phyloP scores from a whole-genome alignment of 2,329 filamentous ascomycete genomes.

The Fusarium newnesense region DNA sequence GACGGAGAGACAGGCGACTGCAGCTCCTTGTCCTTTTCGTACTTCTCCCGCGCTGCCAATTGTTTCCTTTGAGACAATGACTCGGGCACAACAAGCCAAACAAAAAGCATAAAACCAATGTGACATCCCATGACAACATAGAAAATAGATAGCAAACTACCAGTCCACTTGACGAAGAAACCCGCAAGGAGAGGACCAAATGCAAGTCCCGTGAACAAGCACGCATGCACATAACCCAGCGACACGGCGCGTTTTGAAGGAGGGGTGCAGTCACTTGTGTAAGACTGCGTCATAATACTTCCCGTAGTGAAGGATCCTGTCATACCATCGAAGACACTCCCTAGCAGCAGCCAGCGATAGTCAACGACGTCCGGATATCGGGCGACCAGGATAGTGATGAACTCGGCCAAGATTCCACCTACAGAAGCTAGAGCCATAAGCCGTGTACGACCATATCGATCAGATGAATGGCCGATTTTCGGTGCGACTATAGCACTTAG shows the following conservation, averaged over 20 bases:
- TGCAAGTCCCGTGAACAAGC: constrained; percentile 88
- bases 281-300: constrained; percentile 81
- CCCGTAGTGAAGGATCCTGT: constrained; percentile 89
- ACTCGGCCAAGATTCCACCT: constrained; percentile 79
- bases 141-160: constrained; percentile 82
- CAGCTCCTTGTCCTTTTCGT: constrained; percentile 59
- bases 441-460: constrained; percentile 82
- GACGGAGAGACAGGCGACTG: constrained; percentile 37
- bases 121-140: constrained; percentile 82
- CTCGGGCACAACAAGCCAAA: constrained; percentile 81
- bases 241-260: constrained; percentile 82
- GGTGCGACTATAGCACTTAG: constrained; percentile 85
- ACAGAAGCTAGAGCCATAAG: constrained; percentile 78
- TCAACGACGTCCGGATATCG: constrained; percentile 77
- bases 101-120: constrained; percentile 75
- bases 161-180: constrained; percentile 80
- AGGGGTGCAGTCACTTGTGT: constrained; percentile 87
- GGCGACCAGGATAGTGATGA: constrained; percentile 81
- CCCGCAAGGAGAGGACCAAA: constrained; percentile 85
- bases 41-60: constrained; percentile 74
- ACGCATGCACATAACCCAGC: constrained; percentile 91
- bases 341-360: constrained; percentile 82
- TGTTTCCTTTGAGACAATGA: constrained; percentile 82
- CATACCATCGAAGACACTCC: constrained; percentile 82
- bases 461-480: constrained; percentile 84